Percentiles rank a stretch among this genome's conserved stretches.
Evolutionary conservation across 2,329 filamentous ascomycete species (phyloP).

Genomic region (Ophiostoma sp.): DNA sequence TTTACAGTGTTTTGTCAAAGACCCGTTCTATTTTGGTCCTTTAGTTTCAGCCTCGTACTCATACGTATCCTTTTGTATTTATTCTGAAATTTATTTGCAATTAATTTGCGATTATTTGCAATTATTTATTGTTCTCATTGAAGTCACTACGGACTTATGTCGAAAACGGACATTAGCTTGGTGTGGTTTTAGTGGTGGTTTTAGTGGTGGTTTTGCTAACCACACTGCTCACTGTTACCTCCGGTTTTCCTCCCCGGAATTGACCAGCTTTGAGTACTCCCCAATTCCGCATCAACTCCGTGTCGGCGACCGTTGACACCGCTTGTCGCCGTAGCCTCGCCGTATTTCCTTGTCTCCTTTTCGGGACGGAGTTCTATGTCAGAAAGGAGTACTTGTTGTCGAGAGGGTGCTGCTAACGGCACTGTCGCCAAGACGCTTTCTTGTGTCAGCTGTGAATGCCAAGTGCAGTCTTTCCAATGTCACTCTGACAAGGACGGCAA

Average conservation of each 20-base stretch:
- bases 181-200: too few relatives aligned
- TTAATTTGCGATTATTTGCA: too few relatives aligned
- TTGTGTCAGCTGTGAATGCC: not conserved
- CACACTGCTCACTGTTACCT: too few relatives aligned
- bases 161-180: constrained; percentile 1
- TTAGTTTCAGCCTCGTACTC: too few relatives aligned
- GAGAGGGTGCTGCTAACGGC: not conserved
- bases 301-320: not conserved
- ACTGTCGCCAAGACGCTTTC: not conserved
- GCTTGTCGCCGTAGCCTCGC: not conserved
- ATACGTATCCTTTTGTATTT: too few relatives aligned
- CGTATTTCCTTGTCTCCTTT: not conserved
- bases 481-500: not conserved
- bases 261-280: not conserved
- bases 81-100: too few relatives aligned
- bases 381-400: not conserved
- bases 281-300: not conserved
- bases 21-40: too few relatives aligned
- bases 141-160: constrained; percentile 11
- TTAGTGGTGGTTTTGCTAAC: too few relatives aligned
- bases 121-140: too few relatives aligned
- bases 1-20: too few relatives aligned
- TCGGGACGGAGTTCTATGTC: not conserved
- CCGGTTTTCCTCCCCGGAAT: not conserved
- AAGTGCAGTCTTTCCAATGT: too few relatives aligned